Evolutionary conservation across 768 basidiomycete genomes (phyloP), one percentile per base, ranked within the genome.

Genomic region (Amanita phalloides): DNA sequence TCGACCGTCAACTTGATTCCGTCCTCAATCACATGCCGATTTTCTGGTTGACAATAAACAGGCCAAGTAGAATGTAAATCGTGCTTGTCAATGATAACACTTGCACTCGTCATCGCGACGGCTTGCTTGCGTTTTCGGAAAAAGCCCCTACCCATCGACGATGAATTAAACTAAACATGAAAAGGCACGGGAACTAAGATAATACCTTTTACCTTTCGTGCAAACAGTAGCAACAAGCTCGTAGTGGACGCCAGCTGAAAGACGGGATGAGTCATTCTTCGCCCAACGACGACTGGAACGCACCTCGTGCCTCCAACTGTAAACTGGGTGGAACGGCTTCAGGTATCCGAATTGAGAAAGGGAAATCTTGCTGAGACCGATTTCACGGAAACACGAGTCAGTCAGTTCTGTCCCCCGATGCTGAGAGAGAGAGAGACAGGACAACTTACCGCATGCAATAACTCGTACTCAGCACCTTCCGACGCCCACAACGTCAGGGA

Each of bases 11-110:
- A 78, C 21, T 76, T 82, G 14, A 91, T 75, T 25, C 82, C 84
- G 3, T 90, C 84, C 55, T 82, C 78, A 2, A 71, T 60, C 14
- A 79, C 66, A 13, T 77, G 73, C n/a, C 88, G 84, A 32, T 74
- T 75, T 59, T 91, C 87, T 9, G 78, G 77, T 61, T 90, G 86
- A 45, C 78, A 78, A 61, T 91, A 95, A 28, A 94, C 77, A 2
- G 93, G 92, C 93, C 93, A 96, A 1, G 89, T 84, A 3, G 91
- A 86, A 61, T 95, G 92, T 6, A 94, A 71, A 57, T 95, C 93
- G 61, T 95, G 92, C 65, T 95, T 96, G 72, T 90, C 87, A 59
- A 96, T 89, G 55, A 83, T 78, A 42, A 96, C 84, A 10, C 76
- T 70, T 32, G 86, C 78, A 17, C 79, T 73, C 10, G 82, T 77